A percentile compares a stretch with the other conserved stretches of the same genome.
Conservation (phyloP, 176 grass and related monocot species). For the Cocos nucifera region DNA sequence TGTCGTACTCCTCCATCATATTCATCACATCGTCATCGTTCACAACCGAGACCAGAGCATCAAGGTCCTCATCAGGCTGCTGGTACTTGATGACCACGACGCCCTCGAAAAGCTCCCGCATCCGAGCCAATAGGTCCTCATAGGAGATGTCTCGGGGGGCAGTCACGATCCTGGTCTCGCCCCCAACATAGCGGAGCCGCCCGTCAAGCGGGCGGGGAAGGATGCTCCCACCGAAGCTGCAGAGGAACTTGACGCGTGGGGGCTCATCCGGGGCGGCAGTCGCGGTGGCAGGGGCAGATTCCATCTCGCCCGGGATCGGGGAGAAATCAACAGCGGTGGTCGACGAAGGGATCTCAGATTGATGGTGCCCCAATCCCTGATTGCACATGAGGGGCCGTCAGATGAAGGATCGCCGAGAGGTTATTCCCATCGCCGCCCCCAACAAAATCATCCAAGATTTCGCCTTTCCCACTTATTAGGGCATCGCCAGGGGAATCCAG, state of each 20-base stretch:
- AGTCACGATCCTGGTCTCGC: slow-evolving; percentile 74
- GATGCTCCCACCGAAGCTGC: slow-evolving; percentile 87
- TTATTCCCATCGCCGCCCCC: too few species aligned
- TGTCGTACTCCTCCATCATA: slow-evolving; percentile 99
- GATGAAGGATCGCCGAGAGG: not conserved
- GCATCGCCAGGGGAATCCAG: too few species aligned
- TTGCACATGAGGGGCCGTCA: not conserved
- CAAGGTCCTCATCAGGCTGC: slow-evolving; percentile 90
- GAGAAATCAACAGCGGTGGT: not conserved
- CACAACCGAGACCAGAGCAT: slow-evolving; percentile 81
- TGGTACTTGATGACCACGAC: slow-evolving; percentile 85
- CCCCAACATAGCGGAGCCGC: slow-evolving; percentile 61
- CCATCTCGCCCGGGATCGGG: not conserved
- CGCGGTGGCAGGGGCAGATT: not conserved
- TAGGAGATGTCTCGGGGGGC: slow-evolving; percentile 42
- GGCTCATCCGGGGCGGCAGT: slow-evolving; percentile 26
- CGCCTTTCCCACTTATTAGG: too few species aligned
- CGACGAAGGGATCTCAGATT: not conserved
- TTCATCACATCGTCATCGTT: slow-evolving; percentile 92
- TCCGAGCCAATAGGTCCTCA: slow-evolving; percentile 41
- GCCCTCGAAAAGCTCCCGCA: slow-evolving; percentile 69
- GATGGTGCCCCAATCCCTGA: too few species aligned
- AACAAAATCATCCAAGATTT: too few species aligned
- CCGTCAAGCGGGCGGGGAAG: slow-evolving; percentile 78
- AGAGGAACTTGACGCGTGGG: slow-evolving; percentile 68